A percentile compares a stretch with the other conserved stretches of the same genome.
Evolutionary conservation across 139 green algal genomes (phyloP).

Genomic region (Coelastrella sp.): DNA sequence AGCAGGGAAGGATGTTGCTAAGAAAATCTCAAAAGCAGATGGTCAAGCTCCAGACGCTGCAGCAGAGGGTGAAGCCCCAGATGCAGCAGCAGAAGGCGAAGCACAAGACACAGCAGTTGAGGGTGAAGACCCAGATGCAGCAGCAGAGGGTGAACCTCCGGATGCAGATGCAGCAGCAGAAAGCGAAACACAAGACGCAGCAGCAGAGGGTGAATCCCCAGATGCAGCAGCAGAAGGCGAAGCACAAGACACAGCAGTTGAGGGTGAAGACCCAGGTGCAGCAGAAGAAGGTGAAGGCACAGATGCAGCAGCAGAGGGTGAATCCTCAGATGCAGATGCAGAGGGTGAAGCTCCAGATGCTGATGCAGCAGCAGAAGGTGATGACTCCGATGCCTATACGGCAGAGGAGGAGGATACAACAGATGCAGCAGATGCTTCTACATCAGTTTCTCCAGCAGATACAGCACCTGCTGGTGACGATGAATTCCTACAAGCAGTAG

Average conservation of each 20-base stretch:
- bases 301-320: neutral
- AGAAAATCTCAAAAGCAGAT: neutral
- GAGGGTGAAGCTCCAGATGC: neutral
- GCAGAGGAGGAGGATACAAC: neutral
- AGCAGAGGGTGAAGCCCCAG: neutral
- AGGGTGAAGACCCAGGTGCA: neutral
- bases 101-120: neutral
- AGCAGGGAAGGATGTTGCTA: too few species aligned
- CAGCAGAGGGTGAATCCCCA: neutral
- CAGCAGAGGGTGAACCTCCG: neutral
- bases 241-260: neutral
- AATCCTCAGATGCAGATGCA: neutral
- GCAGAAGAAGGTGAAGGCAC: neutral
- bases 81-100: neutral
- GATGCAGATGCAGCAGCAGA: neutral
- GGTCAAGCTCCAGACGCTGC: neutral
- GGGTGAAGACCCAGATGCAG: neutral
- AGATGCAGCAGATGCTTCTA: neutral
- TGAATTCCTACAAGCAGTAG: too few species aligned
- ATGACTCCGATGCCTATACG: neutral
- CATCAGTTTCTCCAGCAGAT: neutral
- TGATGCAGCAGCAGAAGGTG: neutral
- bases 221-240: neutral
- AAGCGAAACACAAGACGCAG: neutral
- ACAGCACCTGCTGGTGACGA: neutral